Evolutionary conservation across 1,139 yeast species (phyloP).

Genomic region (Kazachstania sp.): DNA sequence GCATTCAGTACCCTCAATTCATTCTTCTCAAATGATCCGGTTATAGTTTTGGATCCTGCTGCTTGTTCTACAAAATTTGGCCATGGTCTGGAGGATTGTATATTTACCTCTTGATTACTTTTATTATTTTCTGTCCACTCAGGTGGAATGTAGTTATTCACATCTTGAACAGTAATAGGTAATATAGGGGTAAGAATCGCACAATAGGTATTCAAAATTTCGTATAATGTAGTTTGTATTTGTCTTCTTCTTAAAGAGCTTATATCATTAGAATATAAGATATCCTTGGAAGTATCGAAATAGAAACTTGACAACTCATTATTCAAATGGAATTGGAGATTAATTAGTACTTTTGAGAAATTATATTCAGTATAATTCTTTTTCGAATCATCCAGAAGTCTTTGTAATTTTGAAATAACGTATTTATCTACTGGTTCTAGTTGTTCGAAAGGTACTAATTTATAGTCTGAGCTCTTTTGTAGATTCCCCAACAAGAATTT

Average conservation of each 20-base stretch:
- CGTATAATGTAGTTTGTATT: conserved; percentile 62
- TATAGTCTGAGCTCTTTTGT: conserved; percentile 29
- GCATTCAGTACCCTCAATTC: conserved; percentile 28
- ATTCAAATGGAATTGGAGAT: conserved; percentile 64
- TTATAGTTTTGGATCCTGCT: neutral
- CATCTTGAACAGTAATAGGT: conserved; percentile 82
- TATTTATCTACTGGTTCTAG: conserved; percentile 56
- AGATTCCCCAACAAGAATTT: conserved; percentile 75
- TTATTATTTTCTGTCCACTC: conserved; percentile 8
- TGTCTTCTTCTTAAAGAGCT: conserved; percentile 48
- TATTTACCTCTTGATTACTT: neutral
- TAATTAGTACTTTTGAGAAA: conserved; percentile 57
- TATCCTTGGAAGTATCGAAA: conserved; percentile 80
- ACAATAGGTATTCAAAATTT: conserved; percentile 53
- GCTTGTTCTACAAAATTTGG: neutral
- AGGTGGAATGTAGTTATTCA: conserved; percentile 48
- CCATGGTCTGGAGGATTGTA: conserved; percentile 2
- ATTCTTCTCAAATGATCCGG: conserved; percentile 4
- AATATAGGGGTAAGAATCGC: conserved; percentile 69
- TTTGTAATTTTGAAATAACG: conserved; percentile 47
- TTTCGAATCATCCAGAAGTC: conserved; percentile 39
- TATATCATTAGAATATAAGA: conserved; percentile 60
- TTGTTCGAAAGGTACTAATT: conserved; percentile 24
- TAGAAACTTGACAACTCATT: conserved; percentile 71
- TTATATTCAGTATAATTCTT: conserved; percentile 48